Percentiles rank a stretch among this genome's conserved stretches.
Evolutionary conservation across 2,329 filamentous ascomycete genomes (phyloP).

Genomic region (Ambrosiella beaveri): DNA sequence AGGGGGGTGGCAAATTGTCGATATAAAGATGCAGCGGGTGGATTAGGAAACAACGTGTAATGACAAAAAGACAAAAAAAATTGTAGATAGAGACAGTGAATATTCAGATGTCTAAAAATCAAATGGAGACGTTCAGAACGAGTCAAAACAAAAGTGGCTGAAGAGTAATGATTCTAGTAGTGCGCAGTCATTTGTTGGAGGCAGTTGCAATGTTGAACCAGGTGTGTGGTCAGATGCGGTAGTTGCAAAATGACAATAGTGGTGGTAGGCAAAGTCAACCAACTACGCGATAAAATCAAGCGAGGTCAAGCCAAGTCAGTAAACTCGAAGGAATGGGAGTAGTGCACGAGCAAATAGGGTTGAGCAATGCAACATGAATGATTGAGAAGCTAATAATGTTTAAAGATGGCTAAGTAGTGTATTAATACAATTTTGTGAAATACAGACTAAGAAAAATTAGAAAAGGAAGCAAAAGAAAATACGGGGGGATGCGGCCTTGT

Average conservation of each 20-base stretch:
- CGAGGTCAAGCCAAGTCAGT: background rate
- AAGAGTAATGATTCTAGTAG: background rate
- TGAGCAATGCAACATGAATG: background rate
- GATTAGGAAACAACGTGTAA: background rate
- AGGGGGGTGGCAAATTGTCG: slow-evolving; percentile 1
- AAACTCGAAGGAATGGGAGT: background rate
- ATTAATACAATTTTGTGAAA: background rate
- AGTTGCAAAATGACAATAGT: background rate
- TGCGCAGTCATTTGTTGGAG: background rate
- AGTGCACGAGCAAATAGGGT: background rate
- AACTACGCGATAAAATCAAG: slow-evolving; percentile 5
- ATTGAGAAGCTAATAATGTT: background rate
- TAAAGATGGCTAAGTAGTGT: background rate
- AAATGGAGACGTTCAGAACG: background rate
- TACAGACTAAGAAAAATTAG: background rate
- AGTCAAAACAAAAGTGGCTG: background rate
- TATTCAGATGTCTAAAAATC: background rate
- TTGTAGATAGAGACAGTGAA: background rate
- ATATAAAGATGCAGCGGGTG: slow-evolving; percentile 3
- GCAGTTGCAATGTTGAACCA: background rate
- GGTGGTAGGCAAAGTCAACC: background rate
- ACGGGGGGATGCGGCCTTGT: background rate
- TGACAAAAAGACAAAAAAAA: background rate
- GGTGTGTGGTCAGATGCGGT: background rate
- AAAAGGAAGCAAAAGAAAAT: background rate